Percentiles rank a stretch among this genome's conserved stretches.
phyloP scores from a whole-genome alignment of 1,139 yeast genomes.

The Barnettozyma hawaiiensis region DNA sequence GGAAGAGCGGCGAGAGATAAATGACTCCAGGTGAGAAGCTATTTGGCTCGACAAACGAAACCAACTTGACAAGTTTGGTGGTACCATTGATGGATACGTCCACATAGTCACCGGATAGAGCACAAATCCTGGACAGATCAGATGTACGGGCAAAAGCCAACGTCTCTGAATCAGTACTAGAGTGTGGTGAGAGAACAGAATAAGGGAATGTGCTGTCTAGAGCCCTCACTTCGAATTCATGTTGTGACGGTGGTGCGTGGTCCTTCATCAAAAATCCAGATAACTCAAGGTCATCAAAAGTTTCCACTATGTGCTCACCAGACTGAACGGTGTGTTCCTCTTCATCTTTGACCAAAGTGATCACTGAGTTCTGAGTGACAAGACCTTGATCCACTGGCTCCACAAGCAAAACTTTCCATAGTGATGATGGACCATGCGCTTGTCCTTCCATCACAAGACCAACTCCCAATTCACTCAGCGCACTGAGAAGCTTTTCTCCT shows the following conservation, averaged over 20 bases:
- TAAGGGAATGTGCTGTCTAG: slow-evolving; percentile 7
- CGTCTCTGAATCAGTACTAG: slow-evolving; percentile 35
- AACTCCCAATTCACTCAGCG: slow-evolving; percentile 12
- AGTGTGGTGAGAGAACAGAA: slow-evolving; percentile 24
- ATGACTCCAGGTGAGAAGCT: slow-evolving; percentile 36
- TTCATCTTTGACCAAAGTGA: slow-evolving; percentile 46
- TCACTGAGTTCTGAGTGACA: slow-evolving; percentile 37
- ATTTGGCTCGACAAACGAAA: slow-evolving; percentile 63
- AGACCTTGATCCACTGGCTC: slow-evolving; percentile 73
- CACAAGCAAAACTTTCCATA: slow-evolving; percentile 51
- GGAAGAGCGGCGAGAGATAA: slow-evolving; percentile 62
- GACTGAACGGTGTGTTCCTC: no score
- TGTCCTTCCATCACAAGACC: slow-evolving; percentile 21
- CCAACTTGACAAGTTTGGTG: slow-evolving; percentile 39
- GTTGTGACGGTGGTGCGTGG: slow-evolving; percentile 4
- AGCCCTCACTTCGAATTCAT: slow-evolving; percentile 14
- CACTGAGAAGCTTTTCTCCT: slow-evolving; percentile 12
- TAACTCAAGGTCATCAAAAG: slow-evolving; percentile 14
- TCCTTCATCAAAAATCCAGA: slow-evolving; percentile 12
- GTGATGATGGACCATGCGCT: slow-evolving; percentile 18
- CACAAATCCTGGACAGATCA: slow-evolving; percentile 51
- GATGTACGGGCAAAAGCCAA: slow-evolving; percentile 49
- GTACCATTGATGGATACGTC: slow-evolving; percentile 30
- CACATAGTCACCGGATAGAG: slow-evolving; percentile 67
- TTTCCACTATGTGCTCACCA: slow-evolving; percentile 11